Evolutionary conservation across 305 asterid genomes (phyloP).

Genomic region (Nicotiana rustica): DNA sequence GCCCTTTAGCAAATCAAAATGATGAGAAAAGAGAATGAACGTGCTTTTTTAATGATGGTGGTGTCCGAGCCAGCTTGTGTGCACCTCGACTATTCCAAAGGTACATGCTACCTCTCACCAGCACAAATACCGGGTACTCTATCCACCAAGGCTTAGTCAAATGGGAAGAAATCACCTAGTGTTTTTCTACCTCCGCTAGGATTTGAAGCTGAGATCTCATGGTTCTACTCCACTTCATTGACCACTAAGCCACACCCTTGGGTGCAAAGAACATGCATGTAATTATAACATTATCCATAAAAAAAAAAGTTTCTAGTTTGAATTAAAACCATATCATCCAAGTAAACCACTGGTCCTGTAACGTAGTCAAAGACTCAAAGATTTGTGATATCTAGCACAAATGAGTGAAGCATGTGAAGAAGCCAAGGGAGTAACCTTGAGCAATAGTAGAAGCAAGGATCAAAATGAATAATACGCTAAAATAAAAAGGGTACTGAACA

Average conservation of each 20-base stretch:
- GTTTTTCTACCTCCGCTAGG: too few species aligned
- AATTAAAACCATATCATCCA: not conserved
- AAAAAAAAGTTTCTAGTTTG: not conserved
- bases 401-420: constrained; percentile 21
- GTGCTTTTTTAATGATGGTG: too few species aligned
- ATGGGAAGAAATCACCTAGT: too few species aligned
- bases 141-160: too few species aligned
- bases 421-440: not conserved
- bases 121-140: too few species aligned
- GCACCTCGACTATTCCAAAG: too few species aligned
- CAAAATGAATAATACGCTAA: not conserved
- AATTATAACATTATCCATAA: not conserved
- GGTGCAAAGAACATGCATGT: not conserved
- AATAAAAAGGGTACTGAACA: constrained; percentile 14
- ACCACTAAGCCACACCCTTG: too few species aligned
- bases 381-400: not conserved
- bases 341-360: not conserved
- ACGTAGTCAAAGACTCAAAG: not conserved
- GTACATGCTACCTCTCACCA: too few species aligned
- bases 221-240: too few species aligned
- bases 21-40: not conserved
- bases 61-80: too few species aligned
- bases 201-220: too few species aligned
- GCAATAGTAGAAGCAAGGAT: constrained; percentile 22
- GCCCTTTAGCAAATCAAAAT: constrained; percentile 22